Percentiles rank a stretch among this genome's conserved stretches.
phyloP scores from a whole-genome alignment of 2,329 filamentous ascomycete species.

The Diaporthe ilicicola region DNA sequence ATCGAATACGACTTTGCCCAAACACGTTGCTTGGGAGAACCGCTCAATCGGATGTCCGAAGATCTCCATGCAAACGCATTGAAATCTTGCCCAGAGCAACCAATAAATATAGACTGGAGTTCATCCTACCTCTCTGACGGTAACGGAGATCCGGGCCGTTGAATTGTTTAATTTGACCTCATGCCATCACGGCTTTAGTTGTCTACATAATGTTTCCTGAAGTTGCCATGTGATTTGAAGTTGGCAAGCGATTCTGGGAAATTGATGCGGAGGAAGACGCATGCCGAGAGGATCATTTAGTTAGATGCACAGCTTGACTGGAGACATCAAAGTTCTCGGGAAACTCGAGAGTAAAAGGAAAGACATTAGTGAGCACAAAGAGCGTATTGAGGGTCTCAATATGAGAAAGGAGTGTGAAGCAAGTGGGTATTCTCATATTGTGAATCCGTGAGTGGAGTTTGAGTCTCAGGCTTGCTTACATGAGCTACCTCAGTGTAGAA shows the following conservation, averaged over 20 bases:
- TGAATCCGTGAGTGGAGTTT: not conserved
- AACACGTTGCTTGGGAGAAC: not conserved
- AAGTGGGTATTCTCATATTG: not conserved
- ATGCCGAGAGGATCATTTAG: no score
- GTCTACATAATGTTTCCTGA: no score
- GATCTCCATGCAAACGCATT: slow-evolving; percentile 8
- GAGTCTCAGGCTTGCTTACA: not conserved
- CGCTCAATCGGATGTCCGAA: slow-evolving; percentile 1
- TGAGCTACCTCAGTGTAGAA: not conserved
- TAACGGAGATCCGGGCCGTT: not conserved
- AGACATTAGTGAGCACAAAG: no score
- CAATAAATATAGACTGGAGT: not conserved
- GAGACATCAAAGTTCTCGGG: no score
- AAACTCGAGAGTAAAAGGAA: no score
- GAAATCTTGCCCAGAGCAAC: not conserved
- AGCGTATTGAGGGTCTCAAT: no score
- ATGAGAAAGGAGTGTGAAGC: not conserved
- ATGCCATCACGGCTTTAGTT: not conserved
- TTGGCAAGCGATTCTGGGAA: no score
- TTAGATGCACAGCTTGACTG: no score
- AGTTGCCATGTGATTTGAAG: no score
- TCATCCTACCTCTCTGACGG: not conserved
- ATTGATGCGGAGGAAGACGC: no score
- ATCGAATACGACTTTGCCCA: slow-evolving; percentile 9
- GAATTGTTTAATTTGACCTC: not conserved